Evolutionary conservation across 2,329 filamentous ascomycete genomes (phyloP), one percentile per base, ranked within the genome.

Genomic region (Claviceps sp.): DNA sequence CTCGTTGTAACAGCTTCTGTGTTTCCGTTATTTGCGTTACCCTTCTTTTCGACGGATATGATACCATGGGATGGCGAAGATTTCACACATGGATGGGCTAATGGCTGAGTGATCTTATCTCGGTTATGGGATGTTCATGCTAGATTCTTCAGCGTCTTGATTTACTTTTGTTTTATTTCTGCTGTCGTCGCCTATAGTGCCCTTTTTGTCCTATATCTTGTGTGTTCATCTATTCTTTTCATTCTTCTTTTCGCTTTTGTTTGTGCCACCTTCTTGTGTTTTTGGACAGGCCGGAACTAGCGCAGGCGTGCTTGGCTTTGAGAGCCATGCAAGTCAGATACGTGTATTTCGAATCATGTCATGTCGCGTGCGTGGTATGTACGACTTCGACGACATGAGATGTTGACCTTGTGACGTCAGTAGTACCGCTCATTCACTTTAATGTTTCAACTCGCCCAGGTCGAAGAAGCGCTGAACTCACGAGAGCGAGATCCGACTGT

Each of bases 51-150:
- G 46, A 46, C 47, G 39, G 54, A 56, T 54, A 61, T 63, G 61
- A 62, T 63, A 62, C 59, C 59, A 62, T 57, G 51, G 52, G 54
- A 60, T 52, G 51, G 56, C 41, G 53, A 47, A 47, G 48, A 51
- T 26, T 42, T 38, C 47, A 30, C 34, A 38, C 47, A 24, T 48
- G 53, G 42, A 38, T 51, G 51, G 41, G 47, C 41, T 46, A 17
- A 44, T 48, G 53, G 17, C 37, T 49, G 51, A 43, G 50, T 47
- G 48, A 45, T 40, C 30, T 14, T 7, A 50, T 51, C 51, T 51
- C 46, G 49, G 42, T 53, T 47, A 54, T 51, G 49, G 41, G 55
- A 39, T 52, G 56, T 47, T 49, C 48, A 26, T 45, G 42, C 48
- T 49, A 41, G 30, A 44, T 51, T 48, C 49, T 46, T 39, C 50